Evolutionary conservation across 148 eudicot species (phyloP).

Genomic region (Rhododendron vialii): DNA sequence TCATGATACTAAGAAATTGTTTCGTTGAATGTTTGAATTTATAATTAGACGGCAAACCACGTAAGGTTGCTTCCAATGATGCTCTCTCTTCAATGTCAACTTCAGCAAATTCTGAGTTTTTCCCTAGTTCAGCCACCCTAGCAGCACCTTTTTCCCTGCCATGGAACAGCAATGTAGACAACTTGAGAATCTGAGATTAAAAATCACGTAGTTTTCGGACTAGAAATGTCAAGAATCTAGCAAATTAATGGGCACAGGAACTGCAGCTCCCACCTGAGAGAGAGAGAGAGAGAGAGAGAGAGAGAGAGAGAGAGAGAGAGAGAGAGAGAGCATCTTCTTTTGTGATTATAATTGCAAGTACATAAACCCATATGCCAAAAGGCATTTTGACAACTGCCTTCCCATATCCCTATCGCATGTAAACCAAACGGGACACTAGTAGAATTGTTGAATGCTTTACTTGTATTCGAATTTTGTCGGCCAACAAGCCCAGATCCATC

Average conservation of each 20-base stretch:
- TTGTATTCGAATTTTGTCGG: background rate
- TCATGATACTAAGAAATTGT: background rate
- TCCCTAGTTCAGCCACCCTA: slow-evolving; percentile 69
- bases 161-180: background rate
- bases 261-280: background rate
- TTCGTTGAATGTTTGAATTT: background rate
- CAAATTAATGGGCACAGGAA: background rate
- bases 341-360: background rate
- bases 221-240: background rate
- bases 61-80: slow-evolving; percentile 50
- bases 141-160: slow-evolving; percentile 81
- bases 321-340: background rate
- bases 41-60: slow-evolving; percentile 33
- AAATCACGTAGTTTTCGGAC: background rate
- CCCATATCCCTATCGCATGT: background rate
- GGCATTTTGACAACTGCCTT: background rate
- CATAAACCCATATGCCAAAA: background rate
- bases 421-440: background rate
- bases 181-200: background rate
- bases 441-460: background rate
- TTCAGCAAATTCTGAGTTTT: slow-evolving; percentile 63
- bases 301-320: background rate
- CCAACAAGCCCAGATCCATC: background rate
- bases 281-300: background rate
- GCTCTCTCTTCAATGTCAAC: slow-evolving; percentile 50